Evolutionary conservation across 768 basidiomycete genomes (phyloP), one percentile per base, ranked within the genome.

Genomic region (Mycena sanguinolenta): DNA sequence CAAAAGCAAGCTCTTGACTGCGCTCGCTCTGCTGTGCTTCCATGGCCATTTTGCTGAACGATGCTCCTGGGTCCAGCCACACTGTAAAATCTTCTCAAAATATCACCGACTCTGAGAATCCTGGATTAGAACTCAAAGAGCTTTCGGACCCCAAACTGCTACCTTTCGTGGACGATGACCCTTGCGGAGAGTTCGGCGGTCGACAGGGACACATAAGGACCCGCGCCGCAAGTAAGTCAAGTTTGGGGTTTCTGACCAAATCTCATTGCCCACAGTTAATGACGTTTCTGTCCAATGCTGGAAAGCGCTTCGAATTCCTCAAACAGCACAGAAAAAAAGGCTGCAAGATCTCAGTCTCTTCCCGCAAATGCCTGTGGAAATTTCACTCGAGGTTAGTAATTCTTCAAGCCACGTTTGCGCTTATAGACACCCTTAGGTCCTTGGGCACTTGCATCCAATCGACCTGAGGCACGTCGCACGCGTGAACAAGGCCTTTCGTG

Each of bases 391-490:
- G 67, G 71, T 69, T 25, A 13, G 60, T 32, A n/a, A 21, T 1
- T 19, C 4, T 10, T 8, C 3, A 23, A 17, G 54, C 5, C 23
- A 19, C 16, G 16, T 27, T 6, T 23, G 23, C 19, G 52, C 65
- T 65, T 42, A 65, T 17, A 49, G 52, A 19, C 32, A 8, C 17
- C 38, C n/a, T 34, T 34, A 79, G 78, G 72, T 81, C 34, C 77
- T 82, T 49, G 72, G 67, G 10, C 70, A 71, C 63, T 63, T 83
- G 38, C 79, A 81, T 50, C 82, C 83, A 3, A 58, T 81, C 19
- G 81, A 84, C 69, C 78, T 84, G 10, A 78, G 81, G 30, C 70
- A 78, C 58, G 74, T 84, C n/a, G 58, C 80, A 12, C 69, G 78
- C 44, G 75, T 77, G 17, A 77, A 75, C 39, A 80, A 80, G 23